Evolutionary conservation across 805 yeast species (phyloP).

Genomic region (Candida boidinii): DNA sequence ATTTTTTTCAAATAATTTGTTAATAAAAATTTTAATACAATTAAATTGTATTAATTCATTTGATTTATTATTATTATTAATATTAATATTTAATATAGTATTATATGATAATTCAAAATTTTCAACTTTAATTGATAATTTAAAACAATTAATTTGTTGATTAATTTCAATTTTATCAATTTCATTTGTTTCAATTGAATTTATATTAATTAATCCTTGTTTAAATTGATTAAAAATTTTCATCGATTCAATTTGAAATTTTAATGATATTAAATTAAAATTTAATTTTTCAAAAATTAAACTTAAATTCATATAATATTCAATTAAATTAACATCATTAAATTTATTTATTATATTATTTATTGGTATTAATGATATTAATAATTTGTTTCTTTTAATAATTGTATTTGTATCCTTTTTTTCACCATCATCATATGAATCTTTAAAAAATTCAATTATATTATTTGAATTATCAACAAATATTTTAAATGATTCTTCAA

Average conservation of each 20-base stretch:
- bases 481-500: conserved; percentile 18
- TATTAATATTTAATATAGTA: conserved; percentile 18
- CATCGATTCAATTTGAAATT: conserved; percentile 19
- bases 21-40: conserved; percentile 26
- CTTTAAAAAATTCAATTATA: conserved; percentile 16
- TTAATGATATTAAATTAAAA: conserved; percentile 25
- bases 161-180: conserved; percentile 9
- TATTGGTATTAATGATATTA: conserved; percentile 4
- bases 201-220: conserved; percentile 11
- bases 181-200: conserved; percentile 14
- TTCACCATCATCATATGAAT: conserved; percentile 8
- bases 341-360: conserved; percentile 9
- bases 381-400: conserved; percentile 7
- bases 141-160: conserved; percentile 15
- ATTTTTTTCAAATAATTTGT: conserved; percentile 29
- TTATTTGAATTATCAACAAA: conserved; percentile 20
- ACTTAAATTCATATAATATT: conserved; percentile 30
- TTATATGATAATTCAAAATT: conserved; percentile 22
- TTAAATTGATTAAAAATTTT: conserved; percentile 4
- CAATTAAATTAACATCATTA: conserved; percentile 24
- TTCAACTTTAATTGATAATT: conserved; percentile 20
- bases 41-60: conserved; percentile 16
- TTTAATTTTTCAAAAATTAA: conserved; percentile 25
- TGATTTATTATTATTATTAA: conserved; percentile 11
- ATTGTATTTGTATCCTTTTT: conserved; percentile 14